Conservation (phyloP, 805 yeast genomes). For the Grigorovia yakushimaensis region DNA sequence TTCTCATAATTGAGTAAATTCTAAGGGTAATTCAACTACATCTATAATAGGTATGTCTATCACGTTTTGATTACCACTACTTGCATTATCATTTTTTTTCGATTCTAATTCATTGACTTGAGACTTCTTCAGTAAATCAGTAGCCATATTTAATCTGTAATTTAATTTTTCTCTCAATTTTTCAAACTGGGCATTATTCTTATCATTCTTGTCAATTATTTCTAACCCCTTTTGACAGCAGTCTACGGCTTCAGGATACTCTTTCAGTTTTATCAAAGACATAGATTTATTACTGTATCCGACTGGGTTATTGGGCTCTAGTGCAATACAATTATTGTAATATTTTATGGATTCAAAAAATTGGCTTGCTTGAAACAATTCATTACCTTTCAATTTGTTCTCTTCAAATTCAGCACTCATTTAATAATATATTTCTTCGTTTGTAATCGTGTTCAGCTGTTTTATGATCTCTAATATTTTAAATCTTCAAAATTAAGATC, state of each 20-base stretch:
- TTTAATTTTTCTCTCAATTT: conserved; percentile 37
- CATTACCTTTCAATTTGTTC: conserved; percentile 39
- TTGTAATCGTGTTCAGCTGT: no score
- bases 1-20: conserved; percentile 15
- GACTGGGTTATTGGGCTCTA: conserved; percentile 42
- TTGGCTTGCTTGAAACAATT: conserved; percentile 37
- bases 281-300: conserved; percentile 62
- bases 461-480: no score
- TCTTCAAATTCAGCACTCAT: conserved; percentile 9
- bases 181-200: neutral
- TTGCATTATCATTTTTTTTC: neutral
- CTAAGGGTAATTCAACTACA: conserved; percentile 37
- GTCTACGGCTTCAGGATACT: conserved; percentile 39
- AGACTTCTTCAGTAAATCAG: conserved; percentile 10
- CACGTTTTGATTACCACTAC: no score
- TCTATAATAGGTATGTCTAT: conserved; percentile 30
- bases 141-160: conserved; percentile 42
- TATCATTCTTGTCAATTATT: neutral
- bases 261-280: conserved; percentile 44
- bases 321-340: conserved; percentile 46
- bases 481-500: neutral
- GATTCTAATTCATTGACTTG: no score
- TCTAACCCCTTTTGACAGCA: conserved; percentile 45
- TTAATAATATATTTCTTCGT: no score
- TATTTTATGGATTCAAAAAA: conserved; percentile 41